Percentiles rank a stretch among this genome's conserved stretches.
Conservation (phyloP, 768 basidiomycete genomes). For the Hydnum rufescens region DNA sequence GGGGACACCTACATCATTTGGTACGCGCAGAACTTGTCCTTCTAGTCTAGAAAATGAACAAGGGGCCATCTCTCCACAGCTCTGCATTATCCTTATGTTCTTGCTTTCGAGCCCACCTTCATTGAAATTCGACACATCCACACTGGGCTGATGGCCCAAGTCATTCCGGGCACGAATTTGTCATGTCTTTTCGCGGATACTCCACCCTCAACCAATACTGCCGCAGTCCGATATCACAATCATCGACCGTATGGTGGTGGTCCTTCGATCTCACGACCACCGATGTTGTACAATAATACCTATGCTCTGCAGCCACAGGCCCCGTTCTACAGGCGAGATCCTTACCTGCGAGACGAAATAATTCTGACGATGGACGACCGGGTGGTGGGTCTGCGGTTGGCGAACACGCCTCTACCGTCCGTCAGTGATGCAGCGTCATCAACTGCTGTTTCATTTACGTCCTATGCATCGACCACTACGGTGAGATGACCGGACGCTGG, state of each 20-base stretch:
- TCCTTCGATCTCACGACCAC: slow-evolving; percentile 12
- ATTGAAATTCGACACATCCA: slow-evolving; percentile 94
- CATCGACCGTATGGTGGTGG: slow-evolving; percentile 9
- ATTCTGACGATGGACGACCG: slow-evolving; percentile 80
- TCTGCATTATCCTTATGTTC: slow-evolving; percentile 85
- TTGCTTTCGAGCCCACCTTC: slow-evolving; percentile 92
- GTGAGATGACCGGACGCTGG: too few species aligned
- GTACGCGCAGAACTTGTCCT: slow-evolving; percentile 29
- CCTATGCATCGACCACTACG: too few species aligned
- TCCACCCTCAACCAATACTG: slow-evolving; percentile 63
- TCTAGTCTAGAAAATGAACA: neutral
- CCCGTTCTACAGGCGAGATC: slow-evolving; percentile 24
- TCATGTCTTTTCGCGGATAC: slow-evolving; percentile 86
- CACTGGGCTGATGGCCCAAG: slow-evolving; percentile 76
- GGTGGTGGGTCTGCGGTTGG: slow-evolving; percentile 46
- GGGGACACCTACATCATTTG: slow-evolving; percentile 82
- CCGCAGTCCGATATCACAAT: slow-evolving; percentile 20
- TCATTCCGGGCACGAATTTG: slow-evolving; percentile 84
- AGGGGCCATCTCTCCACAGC: slow-evolving; percentile 28
- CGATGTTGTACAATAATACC: too few species aligned
- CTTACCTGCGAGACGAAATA: slow-evolving; percentile 39
- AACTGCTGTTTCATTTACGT: too few species aligned
- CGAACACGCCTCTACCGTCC: too few species aligned
- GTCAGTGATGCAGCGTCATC: too few species aligned
- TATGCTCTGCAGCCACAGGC: neutral